phyloP scores from a whole-genome alignment of 495 filamentous ascomycete species.

The Aspergillus mulundensis region DNA sequence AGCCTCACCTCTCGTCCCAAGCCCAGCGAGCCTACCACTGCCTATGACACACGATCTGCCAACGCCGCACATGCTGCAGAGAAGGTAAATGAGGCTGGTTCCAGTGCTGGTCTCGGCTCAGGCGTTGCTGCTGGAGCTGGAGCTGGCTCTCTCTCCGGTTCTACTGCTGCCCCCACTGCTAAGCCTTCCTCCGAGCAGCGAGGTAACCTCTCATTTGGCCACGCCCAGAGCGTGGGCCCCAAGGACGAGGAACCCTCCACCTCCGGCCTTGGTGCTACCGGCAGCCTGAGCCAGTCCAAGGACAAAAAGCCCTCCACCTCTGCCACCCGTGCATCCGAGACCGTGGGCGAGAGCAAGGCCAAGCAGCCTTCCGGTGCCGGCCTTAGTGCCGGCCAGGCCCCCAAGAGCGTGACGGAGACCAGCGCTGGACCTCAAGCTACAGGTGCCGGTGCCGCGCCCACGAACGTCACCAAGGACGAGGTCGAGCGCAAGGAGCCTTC shows the following conservation, averaged over 20 bases:
- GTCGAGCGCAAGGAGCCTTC: background rate
- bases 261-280: background rate
- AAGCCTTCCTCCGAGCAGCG: background rate
- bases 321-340: background rate
- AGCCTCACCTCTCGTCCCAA: background rate
- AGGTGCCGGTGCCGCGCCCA: background rate
- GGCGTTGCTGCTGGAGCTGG: background rate
- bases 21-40: background rate
- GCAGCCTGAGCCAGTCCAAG: background rate
- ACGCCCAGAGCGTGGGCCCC: background rate
- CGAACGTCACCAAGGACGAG: background rate
- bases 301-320: background rate
- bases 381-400: background rate
- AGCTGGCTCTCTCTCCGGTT: background rate
- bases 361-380: background rate
- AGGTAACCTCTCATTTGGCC: background rate
- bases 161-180: background rate
- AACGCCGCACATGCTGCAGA: background rate
- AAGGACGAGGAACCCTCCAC: background rate
- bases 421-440: background rate
- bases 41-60: background rate
- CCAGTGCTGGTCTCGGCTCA: background rate
- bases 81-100: background rate
- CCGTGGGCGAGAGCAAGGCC: background rate
- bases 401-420: background rate